Base-by-base conservation (phyloP, 208 protist species). In the Trypanosomatidae sp. region DNA sequence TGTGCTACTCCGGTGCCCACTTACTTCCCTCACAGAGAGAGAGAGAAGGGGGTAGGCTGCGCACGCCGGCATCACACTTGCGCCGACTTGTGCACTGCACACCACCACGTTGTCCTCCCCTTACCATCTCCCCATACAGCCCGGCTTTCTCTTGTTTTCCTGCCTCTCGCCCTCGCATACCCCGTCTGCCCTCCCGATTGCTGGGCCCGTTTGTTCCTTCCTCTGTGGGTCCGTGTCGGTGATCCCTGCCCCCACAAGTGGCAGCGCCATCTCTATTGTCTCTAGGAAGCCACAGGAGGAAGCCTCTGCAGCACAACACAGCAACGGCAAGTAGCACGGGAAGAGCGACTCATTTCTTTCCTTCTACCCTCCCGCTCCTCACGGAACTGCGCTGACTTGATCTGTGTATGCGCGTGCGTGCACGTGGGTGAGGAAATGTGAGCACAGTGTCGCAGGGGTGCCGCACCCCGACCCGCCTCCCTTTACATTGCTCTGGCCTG, bases 351-450 rank as follows among this genome's bases (percentile, higher is more conserved):
- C 52, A 58, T 55, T 36, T 62, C 10, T n/a, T 68, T 69, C 69
- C 47, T 65, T n/a, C 39, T 46, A 10, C 69, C 30, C 49, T 74
- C 62, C 71, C 46, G 33, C 66, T 60, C 39, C 69, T 69, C 39
- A 17, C n/a, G 22, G 12, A 19, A 17, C 10, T 44, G 28, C 25
- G 3, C 22, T 55, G 50, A 55, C 50, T 39, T 39, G 36, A 6
- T 39, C 36, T 39, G 36, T 6, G 36, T 39, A 39, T 39, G 55
- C n/a, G 22, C 28, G 28, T 36, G 55, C 55, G 47, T 50, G 47
- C 17, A 22, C 47, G 47, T 56, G 50, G 50, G 50, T 56, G 50
- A 25, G 50, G 12, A 22, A 15, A 41, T 47, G 33, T 39, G 50
- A 28, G 49, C 9, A 50, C 13, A 25, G n/a, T 73, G 22, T 73